These are phyloP conservation scores for Puccinia polysora DNA, from an alignment of 1,284 basidiomycete genomes.

Conservation along the genomic window DNA sequence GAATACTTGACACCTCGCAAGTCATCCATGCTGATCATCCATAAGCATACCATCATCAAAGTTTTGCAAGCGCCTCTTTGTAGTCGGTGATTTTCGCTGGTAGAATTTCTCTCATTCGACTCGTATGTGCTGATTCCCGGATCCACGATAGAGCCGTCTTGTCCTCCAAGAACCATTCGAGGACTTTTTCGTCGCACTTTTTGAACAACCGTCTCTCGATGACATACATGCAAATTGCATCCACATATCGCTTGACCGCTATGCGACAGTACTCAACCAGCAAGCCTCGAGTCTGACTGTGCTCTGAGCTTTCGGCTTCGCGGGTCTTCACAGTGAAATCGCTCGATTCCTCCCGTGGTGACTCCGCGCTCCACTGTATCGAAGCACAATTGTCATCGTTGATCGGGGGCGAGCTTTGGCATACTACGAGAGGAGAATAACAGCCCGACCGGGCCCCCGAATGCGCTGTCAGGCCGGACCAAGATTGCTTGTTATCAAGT, in stretches of 20 bases:
- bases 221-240: conserved; percentile 9
- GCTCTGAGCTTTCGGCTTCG: not conserved
- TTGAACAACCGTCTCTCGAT: conserved; percentile 10
- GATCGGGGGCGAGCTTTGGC: too few species aligned
- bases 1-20: too few species aligned
- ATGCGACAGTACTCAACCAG: not conserved
- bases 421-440: too few species aligned
- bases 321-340: too few species aligned
- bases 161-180: conserved; percentile 3
- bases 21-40: too few species aligned
- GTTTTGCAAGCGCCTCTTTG: not conserved
- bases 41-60: too few species aligned
- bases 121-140: not conserved
- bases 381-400: not conserved
- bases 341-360: too few species aligned
- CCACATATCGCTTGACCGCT: conserved; percentile 1
- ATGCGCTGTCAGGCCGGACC: not conserved
- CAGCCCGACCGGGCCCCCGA: too few species aligned
- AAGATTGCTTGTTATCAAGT: not conserved
- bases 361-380: not conserved
- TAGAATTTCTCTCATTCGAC: not conserved
- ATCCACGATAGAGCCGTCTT: not conserved
- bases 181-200: conserved; percentile 1
- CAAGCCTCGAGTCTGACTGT: not conserved
- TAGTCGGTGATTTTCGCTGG: not conserved